Percentiles rank a stretch among this genome's conserved stretches.
phyloP scores from a whole-genome alignment of 306 rosid genomes.

The Herpetospermum pedunculosum region DNA sequence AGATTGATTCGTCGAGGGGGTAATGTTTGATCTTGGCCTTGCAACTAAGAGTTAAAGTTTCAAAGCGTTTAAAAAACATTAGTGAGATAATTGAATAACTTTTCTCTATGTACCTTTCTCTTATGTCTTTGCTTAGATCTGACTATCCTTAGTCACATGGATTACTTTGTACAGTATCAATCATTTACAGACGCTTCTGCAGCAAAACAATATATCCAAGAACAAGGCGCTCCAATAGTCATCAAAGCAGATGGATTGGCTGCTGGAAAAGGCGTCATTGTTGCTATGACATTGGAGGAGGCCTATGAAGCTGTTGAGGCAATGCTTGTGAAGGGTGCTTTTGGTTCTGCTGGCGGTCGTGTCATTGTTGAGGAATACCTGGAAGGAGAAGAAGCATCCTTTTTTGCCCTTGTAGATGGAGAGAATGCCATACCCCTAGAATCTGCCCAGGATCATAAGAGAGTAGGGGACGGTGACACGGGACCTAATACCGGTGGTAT shows the following conservation, averaged over 20 bases:
- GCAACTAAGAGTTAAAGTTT: not conserved
- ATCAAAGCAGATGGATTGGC: conserved; percentile 94
- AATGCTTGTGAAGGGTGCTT: conserved; percentile 75
- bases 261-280: conserved; percentile 93
- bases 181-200: conserved; percentile 62
- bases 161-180: conserved; percentile 44
- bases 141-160: not conserved
- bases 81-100: not conserved
- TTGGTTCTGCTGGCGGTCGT: conserved; percentile 83
- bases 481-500: conserved; percentile 98
- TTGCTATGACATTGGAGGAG: conserved; percentile 64
- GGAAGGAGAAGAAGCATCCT: conserved; percentile 95
- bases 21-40: not conserved
- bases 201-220: conserved; percentile 75
- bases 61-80: not conserved
- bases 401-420: conserved; percentile 91
- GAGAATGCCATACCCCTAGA: conserved; percentile 86
- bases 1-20: no score
- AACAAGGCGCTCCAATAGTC: conserved; percentile 81
- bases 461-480: conserved; percentile 86
- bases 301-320: conserved; percentile 89
- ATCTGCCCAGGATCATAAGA: conserved; percentile 97
- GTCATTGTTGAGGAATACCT: conserved; percentile 79
- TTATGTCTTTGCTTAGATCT: conserved; percentile 16
- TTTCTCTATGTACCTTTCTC: conserved; percentile 6